phyloP scores from a whole-genome alignment of 2,329 filamentous ascomycete species.

The Colletotrichum incanum region DNA sequence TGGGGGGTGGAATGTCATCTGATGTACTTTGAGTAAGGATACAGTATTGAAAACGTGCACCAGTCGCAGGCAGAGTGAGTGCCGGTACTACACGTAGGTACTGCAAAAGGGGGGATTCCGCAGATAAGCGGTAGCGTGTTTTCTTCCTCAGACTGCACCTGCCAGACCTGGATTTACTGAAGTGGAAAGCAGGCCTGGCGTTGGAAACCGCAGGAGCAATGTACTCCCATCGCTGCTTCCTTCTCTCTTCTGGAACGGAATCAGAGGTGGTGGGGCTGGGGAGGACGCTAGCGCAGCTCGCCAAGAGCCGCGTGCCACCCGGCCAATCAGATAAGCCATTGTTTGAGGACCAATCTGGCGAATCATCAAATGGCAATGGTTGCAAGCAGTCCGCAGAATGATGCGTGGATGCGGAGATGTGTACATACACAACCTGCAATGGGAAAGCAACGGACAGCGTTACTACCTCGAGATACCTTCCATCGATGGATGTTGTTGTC shows the following conservation, averaged over 20 bases:
- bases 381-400: not conserved
- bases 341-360: not conserved
- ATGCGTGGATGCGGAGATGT: not conserved
- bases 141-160: not conserved
- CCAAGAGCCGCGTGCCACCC: constrained; percentile 34
- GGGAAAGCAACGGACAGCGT: not conserved
- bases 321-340: constrained; percentile 16
- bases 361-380: constrained; percentile 5
- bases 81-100: too few species aligned
- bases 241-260: constrained; percentile 40
- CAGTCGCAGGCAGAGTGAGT: not conserved
- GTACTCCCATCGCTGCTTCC: constrained; percentile 19
- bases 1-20: constrained; percentile 29
- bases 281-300: constrained; percentile 15
- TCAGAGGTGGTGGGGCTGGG: constrained; percentile 9
- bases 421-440: not conserved
- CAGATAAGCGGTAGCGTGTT: constrained; percentile 17
- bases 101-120: constrained; percentile 9
- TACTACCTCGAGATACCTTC: not conserved
- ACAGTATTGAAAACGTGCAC: not conserved
- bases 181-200: not conserved
- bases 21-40: constrained; percentile 18
- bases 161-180: not conserved
- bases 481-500: not conserved
- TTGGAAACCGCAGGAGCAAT: constrained; percentile 12